Base-by-base conservation (phyloP, 441 rosid genomes). In the Pelargonium citronellum region DNA sequence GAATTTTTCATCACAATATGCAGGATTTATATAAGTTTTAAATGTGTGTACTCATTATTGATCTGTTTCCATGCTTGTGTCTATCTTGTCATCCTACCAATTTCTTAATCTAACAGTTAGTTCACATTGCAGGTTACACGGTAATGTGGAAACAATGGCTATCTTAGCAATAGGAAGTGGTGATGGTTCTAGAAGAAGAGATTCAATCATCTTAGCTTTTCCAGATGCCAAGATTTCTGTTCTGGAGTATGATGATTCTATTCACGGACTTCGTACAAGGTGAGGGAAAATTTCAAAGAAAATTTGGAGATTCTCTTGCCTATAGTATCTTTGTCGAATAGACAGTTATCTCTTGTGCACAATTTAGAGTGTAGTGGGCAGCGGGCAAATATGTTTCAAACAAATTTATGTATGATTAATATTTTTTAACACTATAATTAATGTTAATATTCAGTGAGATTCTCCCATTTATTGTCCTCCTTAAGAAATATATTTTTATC, bases 191-290 rank as follows among this genome's bases (percentile, higher is more conserved):
- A 88, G 82, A 81, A 83, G 88, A 66, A 92, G 97, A 81, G 98
- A 91, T 80, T 92, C 95, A 0, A 83, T 95, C 63, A 77, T 92
- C 69, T 67, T 95, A 74, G 85, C 97, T 1, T 91, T 95, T 69
- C 87, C 83, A 58, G 97, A 91, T 69, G 93, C 98, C 0, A 95
- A 89, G 76, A 84, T 91, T 72, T 89, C 97, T 0, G 86, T 92
- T 78, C 77, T 95, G 68, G 98, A 95, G 83, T 92, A 89, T 80
- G 97, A 95, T 79, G 99, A 95, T 83, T 92, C 99, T 1, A 78
- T 85, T 49, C 93, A 92, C 61, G 90, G 87, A 51, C 97, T 92
- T 70, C 83, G 87, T 43, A 89, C 89, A 68, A 91, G 81, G 95
- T 92, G 72, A 83, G 81, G 27, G 16, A 24, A 62, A 13, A 12